Conservation (phyloP, 2,329 filamentous ascomycete species). For the Escovopsis sp. region DNA sequence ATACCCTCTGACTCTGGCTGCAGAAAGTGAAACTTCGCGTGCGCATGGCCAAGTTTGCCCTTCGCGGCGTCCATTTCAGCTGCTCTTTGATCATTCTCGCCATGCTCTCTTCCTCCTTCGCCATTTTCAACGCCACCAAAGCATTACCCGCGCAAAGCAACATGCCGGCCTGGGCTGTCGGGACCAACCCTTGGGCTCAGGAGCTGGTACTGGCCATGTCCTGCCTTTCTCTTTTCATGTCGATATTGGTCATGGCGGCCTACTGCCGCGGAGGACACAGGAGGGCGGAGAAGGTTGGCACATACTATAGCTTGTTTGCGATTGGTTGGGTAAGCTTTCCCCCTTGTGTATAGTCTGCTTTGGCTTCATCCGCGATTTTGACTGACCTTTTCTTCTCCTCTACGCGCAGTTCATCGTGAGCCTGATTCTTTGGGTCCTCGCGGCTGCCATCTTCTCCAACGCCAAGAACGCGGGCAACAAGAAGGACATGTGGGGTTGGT, state of each 20-base stretch:
- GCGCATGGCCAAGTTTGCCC: slow-evolving; percentile 81
- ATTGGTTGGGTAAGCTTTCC: slow-evolving; percentile 51
- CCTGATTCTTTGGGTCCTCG: slow-evolving; percentile 81
- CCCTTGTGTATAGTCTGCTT: not conserved
- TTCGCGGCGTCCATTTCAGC: slow-evolving; percentile 93
- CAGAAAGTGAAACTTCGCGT: slow-evolving; percentile 89
- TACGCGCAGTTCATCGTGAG: slow-evolving; percentile 59
- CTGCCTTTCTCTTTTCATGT: slow-evolving; percentile 65
- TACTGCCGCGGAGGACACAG: slow-evolving; percentile 83
- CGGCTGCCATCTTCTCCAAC: slow-evolving; percentile 70
- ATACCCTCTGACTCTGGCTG: slow-evolving; percentile 9
- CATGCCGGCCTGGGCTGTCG: slow-evolving; percentile 68
- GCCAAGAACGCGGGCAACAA: slow-evolving; percentile 52
- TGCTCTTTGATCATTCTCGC: slow-evolving; percentile 89
- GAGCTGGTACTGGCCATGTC: slow-evolving; percentile 66
- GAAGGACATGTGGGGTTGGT: slow-evolving; percentile 96
- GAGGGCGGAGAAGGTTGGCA: slow-evolving; percentile 78
- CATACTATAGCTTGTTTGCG: slow-evolving; percentile 92
- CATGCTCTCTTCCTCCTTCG: slow-evolving; percentile 76
- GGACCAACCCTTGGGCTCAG: slow-evolving; percentile 70
- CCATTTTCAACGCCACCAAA: slow-evolving; percentile 84
- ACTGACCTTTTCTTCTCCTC: slow-evolving; percentile 2
- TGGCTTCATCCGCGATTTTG: not conserved
- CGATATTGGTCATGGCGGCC: slow-evolving; percentile 62
- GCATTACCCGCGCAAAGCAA: slow-evolving; percentile 58